A percentile compares a stretch with the other conserved stretches of the same genome.
Evolutionary conservation across 768 basidiomycete genomes (phyloP).

Genomic region (Cystoderma amianthinum): DNA sequence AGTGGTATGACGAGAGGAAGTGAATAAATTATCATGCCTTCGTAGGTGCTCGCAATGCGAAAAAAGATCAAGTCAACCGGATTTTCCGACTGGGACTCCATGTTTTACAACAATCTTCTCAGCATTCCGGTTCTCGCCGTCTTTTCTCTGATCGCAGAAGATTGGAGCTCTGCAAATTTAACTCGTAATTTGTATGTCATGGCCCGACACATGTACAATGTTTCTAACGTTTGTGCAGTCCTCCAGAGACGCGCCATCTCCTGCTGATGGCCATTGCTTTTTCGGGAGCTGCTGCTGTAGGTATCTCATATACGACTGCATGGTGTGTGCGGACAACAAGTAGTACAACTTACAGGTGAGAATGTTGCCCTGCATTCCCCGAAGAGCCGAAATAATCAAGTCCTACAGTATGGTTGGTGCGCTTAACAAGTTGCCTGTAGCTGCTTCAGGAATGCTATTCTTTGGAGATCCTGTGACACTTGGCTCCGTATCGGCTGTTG

Average conservation of each 20-base stretch:
- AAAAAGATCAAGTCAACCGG: conserved; percentile 93
- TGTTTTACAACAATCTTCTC: conserved; percentile 97
- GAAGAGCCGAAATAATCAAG: conserved; percentile 1
- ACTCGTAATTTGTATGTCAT: conserved; percentile 80
- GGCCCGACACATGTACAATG: not conserved
- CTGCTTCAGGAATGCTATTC: conserved; percentile 97
- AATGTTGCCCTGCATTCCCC: conserved; percentile 1
- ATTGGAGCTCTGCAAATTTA: conserved; percentile 82
- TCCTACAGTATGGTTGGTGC: conserved; percentile 88
- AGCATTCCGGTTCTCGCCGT: conserved; percentile 86
- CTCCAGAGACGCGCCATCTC: conserved; percentile 68
- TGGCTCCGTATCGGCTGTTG: conserved; percentile 84
- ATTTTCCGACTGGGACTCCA: conserved; percentile 97
- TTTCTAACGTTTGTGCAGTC: conserved; percentile 42
- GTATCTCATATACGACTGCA: conserved; percentile 96
- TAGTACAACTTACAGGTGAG: conserved; percentile 95
- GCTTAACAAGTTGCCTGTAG: conserved; percentile 95
- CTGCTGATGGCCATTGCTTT: conserved; percentile 87
- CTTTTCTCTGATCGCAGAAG: conserved; percentile 80
- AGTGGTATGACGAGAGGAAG: too few relatives aligned
- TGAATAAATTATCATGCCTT: too few relatives aligned
- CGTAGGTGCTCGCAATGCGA: conserved; percentile 89
- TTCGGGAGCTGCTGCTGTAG: conserved; percentile 96
- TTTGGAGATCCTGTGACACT: conserved; percentile 87
- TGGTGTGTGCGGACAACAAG: conserved; percentile 97